Base-by-base conservation (phyloP, 1,284 basidiomycete genomes). In the Sanghuangporus sanghuang region DNA sequence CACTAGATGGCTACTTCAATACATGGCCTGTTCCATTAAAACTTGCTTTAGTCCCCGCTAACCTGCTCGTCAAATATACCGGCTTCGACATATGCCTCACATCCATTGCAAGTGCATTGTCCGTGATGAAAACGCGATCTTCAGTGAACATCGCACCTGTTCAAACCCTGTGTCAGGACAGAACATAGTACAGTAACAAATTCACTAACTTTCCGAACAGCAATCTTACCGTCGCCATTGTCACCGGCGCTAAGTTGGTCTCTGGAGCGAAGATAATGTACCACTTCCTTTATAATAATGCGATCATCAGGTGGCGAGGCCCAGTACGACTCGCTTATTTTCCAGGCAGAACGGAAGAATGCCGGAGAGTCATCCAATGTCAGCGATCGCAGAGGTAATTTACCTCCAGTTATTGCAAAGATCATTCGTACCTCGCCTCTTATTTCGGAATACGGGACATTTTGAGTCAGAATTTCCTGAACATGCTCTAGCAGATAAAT, bases 291-390 rank as follows among this genome's bases (percentile, higher is more conserved):
- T 9, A 48, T 11, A 14, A 42, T 58, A 21, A 48, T 27, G 35
- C 57, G 57, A 14, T 58, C 14, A 14, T 2, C 12, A 2, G 59
- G 48, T 12, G 44, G 42, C 12, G 53, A 38, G 16, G 35, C n/a
- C 61, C 61, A 62, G 16, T 44, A 62, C 32, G 39, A 39, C 27
- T 49, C 53, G 42, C 61, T 57, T 12, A 62, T 48, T 3, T 46
- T 49, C 61, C 61, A 62, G 35, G 52, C 3, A 16, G 44, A 23
- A 2, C 12, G 32, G 2, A 32, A 6, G 36, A n/a, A 44, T 2
- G 27, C 18, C 16, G 57, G 35, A 21, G 6, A 27, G 21, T 6
- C 38, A 21, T 21, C n/a, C 6, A 48, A 18, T 23, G 6, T 16
- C 6, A 21, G 8, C 18, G 44, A 44, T 3, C 23, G 1, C 9